These are phyloP conservation scores for Rubus parviflorus DNA, from an alignment of 306 rosid genomes.

Conservation along the genomic window DNA sequence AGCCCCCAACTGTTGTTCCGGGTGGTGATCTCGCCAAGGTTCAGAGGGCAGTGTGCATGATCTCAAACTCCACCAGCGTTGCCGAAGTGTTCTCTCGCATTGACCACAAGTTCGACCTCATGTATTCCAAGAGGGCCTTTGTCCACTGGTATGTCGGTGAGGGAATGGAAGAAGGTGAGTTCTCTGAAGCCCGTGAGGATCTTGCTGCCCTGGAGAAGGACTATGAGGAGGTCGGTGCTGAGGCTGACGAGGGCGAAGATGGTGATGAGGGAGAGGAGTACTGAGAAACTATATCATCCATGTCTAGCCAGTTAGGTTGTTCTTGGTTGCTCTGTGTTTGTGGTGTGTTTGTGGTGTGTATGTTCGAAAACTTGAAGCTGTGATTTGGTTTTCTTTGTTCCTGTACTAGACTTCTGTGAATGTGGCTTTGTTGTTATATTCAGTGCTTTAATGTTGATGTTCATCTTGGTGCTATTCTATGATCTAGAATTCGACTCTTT, in stretches of 20 bases:
- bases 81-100: slow-evolving; percentile 81
- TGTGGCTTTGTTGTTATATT: slow-evolving; percentile 11
- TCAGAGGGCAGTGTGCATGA: slow-evolving; percentile 86
- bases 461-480: background rate
- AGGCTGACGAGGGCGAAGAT: slow-evolving; percentile 64
- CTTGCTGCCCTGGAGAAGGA: slow-evolving; percentile 83
- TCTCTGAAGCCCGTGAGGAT: slow-evolving; percentile 84
- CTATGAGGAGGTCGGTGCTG: slow-evolving; percentile 79
- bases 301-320: background rate
- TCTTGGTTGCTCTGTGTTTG: slow-evolving; percentile 3
- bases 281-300: slow-evolving; percentile 11
- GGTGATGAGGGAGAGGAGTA: slow-evolving; percentile 67
- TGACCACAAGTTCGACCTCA: slow-evolving; percentile 79
- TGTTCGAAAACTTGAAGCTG: background rate
- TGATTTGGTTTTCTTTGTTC: slow-evolving; percentile 10
- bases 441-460: background rate
- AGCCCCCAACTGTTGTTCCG: slow-evolving; percentile 80
- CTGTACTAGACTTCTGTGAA: slow-evolving; percentile 25
- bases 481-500: background rate
- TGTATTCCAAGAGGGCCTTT: slow-evolving; percentile 83
- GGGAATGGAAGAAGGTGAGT: slow-evolving; percentile 91
- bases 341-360: background rate
- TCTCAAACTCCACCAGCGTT: slow-evolving; percentile 81
- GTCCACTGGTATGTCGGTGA: slow-evolving; percentile 91
- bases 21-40: slow-evolving; percentile 85